These are phyloP conservation scores for Scytalidium lignicola DNA, from an alignment of 2,329 filamentous ascomycete species.

Conservation along the genomic window DNA sequence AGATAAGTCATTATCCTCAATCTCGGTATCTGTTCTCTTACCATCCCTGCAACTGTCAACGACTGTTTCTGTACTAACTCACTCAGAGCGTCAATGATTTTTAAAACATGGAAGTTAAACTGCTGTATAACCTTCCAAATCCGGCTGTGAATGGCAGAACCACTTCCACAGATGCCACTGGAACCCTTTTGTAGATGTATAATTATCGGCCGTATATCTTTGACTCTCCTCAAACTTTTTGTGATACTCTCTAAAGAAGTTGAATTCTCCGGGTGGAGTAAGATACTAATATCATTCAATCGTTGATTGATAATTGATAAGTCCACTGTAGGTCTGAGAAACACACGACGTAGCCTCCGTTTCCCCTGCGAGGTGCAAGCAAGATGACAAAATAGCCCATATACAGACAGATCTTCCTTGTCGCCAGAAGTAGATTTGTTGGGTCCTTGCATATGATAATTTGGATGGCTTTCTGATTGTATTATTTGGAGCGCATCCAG, in stretches of 20 bases:
- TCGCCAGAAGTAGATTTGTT: constrained; percentile 53
- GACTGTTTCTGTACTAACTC: constrained; percentile 49
- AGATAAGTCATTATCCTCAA: constrained; percentile 1
- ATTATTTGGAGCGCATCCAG: constrained; percentile 80
- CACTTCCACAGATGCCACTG: constrained; percentile 39
- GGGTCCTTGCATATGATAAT: constrained; percentile 69
- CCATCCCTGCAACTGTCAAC: constrained; percentile 50
- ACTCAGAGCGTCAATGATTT: constrained; percentile 59
- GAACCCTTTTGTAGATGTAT: constrained; percentile 72
- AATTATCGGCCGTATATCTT: constrained; percentile 67
- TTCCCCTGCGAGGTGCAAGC: constrained; percentile 77
- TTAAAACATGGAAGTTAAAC: constrained; percentile 68
- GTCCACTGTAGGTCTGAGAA: constrained; percentile 73
- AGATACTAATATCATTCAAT: constrained; percentile 61
- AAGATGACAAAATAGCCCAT: constrained; percentile 72
- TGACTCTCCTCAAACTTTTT: constrained; percentile 62
- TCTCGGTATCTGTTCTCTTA: constrained; percentile 21
- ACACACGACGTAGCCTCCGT: constrained; percentile 66
- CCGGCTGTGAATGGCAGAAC: constrained; percentile 50
- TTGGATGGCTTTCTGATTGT: constrained; percentile 76
- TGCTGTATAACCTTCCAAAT: constrained; percentile 68
- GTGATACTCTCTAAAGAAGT: constrained; percentile 49
- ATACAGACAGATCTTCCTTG: constrained; percentile 81
- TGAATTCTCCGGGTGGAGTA: constrained; percentile 65
- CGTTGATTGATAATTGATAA: constrained; percentile 64